Base-by-base conservation (phyloP, 2,329 filamentous ascomycete genomes). In the Metarhizium sp. region DNA sequence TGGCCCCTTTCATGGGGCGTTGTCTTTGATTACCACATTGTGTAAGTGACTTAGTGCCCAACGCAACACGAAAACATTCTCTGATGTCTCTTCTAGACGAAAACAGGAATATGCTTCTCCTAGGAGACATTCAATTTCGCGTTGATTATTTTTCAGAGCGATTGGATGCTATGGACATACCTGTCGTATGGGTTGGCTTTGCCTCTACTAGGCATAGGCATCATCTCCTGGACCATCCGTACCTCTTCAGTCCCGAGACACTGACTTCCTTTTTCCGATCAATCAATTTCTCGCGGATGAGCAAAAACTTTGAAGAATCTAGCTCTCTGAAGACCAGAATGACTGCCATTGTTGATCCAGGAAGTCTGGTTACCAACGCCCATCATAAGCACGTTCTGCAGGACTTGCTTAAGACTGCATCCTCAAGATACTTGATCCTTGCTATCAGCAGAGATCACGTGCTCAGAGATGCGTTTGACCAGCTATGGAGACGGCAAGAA, bases 231-330 rank as follows among this genome's bases (percentile, higher is more conserved):
- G 85, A 91, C 57, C 90, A 87, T 59, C 84, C 89, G 0, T 95
- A 87, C 65, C 76, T 97, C 0, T 96, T 96, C 63, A 84, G 80
- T 20, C 79, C 85, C 0, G 78, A 85, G 0, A 82, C 83, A 1
- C 73, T 95, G 2, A 86, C 95, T 2, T 84, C 84, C 0, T 95
- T 91, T 67, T 96, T 97, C 67, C 85, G 92, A 18, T 83, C 90
- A 4, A 85, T 96, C 64, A 96, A 96, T 66, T 90, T 94, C 63
- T 83, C 88, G 0, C 80, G 81, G 16, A 97, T 97, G 92, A 89
- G 86, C 61, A 82, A 85, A 56, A 81, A 86, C 16, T 91, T 86
- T 62, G 88, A 94, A 64, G 80, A 84, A 59, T 84, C 88, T 0
- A 80, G 75, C 57, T 82, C 80, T 0, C 69, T 82, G 0, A 76